phyloP scores from a whole-genome alignment of 2,329 filamentous ascomycete species.

The Emmonsiellopsis sp. region DNA sequence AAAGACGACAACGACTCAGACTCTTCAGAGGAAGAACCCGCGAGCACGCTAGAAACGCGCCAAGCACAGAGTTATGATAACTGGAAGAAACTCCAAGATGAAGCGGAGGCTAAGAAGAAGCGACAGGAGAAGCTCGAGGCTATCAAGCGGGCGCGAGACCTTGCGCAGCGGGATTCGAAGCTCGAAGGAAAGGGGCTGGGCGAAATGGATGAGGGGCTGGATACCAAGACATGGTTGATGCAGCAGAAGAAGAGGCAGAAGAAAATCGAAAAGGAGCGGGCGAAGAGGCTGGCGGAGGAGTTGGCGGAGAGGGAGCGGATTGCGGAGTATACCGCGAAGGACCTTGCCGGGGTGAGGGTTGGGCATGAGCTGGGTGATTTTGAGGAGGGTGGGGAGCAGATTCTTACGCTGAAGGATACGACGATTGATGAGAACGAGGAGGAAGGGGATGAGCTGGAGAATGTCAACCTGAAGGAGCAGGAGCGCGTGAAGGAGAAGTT shows the following conservation, averaged over 20 bases:
- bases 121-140: constrained; percentile 73
- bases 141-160: constrained; percentile 79
- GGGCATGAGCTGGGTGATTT: constrained; percentile 78
- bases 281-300: constrained; percentile 63
- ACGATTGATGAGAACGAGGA: constrained; percentile 77
- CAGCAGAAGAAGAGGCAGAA: constrained; percentile 90
- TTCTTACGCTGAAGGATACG: constrained; percentile 88
- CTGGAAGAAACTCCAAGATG: constrained; percentile 55
- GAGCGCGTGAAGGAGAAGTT: constrained; percentile 53
- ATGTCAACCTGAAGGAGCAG: constrained; percentile 31
- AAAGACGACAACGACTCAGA: constrained; percentile 38
- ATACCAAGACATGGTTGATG: constrained; percentile 79
- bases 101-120: constrained; percentile 60
- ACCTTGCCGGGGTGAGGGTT: constrained; percentile 84
- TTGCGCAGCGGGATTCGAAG: constrained; percentile 63
- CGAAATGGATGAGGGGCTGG: constrained; percentile 60
- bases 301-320: constrained; percentile 64
- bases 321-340: constrained; percentile 72
- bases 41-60: constrained; percentile 70
- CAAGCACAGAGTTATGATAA: constrained; percentile 35
- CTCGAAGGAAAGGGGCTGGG: constrained; percentile 78
- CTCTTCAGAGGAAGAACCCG: constrained; percentile 51
- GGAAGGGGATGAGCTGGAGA: constrained; percentile 72
- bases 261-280: constrained; percentile 68
- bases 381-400: constrained; percentile 68